These are phyloP conservation scores for Dinochytrium kinnereticum DNA, from an alignment of 371 early-diverging fungal genomes.

Conservation along the genomic window DNA sequence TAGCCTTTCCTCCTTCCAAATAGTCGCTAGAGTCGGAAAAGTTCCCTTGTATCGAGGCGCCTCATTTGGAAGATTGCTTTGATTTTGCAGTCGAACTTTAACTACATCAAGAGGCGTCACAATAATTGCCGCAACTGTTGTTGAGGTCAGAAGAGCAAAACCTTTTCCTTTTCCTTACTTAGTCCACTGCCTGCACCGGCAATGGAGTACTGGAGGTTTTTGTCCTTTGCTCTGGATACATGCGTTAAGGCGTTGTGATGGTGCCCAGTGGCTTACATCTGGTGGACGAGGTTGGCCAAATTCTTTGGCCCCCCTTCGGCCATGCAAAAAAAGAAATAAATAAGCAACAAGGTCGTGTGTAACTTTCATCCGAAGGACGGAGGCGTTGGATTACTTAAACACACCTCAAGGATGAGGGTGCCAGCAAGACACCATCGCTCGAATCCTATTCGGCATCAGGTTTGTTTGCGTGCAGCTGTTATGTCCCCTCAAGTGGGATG, in stretches of 20 bases:
- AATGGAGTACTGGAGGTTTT: constrained; percentile 27
- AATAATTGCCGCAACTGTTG: constrained; percentile 72
- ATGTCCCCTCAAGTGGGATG: neutral
- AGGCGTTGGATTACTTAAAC: too few species aligned
- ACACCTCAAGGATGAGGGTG: too few species aligned
- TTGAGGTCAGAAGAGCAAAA: constrained; percentile 28
- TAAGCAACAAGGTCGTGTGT: too few species aligned
- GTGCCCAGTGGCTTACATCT: neutral
- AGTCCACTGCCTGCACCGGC: constrained; percentile 39
- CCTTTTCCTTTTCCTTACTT: constrained; percentile 1
- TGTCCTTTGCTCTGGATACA: constrained; percentile 15
- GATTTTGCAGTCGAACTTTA: constrained; percentile 93
- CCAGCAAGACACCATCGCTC: too few species aligned
- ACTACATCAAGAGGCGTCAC: constrained; percentile 95
- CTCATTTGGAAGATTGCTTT: constrained; percentile 46
- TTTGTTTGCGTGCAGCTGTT: too few species aligned
- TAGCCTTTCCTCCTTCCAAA: constrained; percentile 84
- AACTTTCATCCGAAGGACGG: too few species aligned
- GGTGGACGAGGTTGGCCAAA: neutral
- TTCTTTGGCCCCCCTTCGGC: neutral
- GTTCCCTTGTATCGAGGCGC: constrained; percentile 60
- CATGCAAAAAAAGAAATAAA: neutral
- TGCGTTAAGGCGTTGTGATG: neutral
- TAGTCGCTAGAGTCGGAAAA: constrained; percentile 66
- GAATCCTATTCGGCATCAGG: too few species aligned